phyloP scores from a whole-genome alignment of 441 rosid genomes.

The Croton setiger region DNA sequence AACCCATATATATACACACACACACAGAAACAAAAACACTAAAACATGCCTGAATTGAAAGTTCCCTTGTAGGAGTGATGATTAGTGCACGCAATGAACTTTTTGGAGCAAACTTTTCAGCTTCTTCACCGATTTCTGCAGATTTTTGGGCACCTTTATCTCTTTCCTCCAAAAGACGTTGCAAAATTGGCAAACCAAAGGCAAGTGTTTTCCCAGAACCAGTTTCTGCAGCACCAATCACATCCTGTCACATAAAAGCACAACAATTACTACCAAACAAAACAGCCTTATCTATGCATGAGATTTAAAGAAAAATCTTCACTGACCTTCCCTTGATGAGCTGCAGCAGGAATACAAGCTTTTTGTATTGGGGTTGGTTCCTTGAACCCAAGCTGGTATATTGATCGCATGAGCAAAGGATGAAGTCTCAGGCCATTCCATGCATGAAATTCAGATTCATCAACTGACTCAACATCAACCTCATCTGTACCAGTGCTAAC shows the following conservation, averaged over 20 bases:
- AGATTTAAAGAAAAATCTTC: conserved; percentile 4
- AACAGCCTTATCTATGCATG: conserved; percentile 7
- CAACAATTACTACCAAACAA: conserved; percentile 15
- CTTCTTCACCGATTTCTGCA: conserved; percentile 56
- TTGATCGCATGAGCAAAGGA: conserved; percentile 71
- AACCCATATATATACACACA: background rate
- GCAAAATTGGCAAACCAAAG: conserved; percentile 94
- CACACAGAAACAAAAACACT: conserved; percentile 16
- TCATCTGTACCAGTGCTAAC: conserved; percentile 35
- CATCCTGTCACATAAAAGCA: conserved; percentile 58
- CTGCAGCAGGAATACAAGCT: conserved; percentile 86
- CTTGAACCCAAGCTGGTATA: conserved; percentile 70
- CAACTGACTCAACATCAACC: conserved; percentile 43
- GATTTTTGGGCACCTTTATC: conserved; percentile 54
- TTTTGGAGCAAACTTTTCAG: conserved; percentile 60
- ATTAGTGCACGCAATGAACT: conserved; percentile 82
- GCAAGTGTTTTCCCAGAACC: conserved; percentile 99
- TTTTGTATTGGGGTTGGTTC: conserved; percentile 91
- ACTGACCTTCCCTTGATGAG: conserved; percentile 93
- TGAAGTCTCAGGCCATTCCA: conserved; percentile 91
- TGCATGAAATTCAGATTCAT: conserved; percentile 57
- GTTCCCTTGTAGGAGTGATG: conserved; percentile 96
- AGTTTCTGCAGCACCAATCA: conserved; percentile 95
- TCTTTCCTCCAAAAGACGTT: conserved; percentile 83
- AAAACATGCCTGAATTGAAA: conserved; percentile 74